Base-by-base conservation (phyloP, 2,329 filamentous ascomycete species). In the Sphaceloma murrayae region DNA sequence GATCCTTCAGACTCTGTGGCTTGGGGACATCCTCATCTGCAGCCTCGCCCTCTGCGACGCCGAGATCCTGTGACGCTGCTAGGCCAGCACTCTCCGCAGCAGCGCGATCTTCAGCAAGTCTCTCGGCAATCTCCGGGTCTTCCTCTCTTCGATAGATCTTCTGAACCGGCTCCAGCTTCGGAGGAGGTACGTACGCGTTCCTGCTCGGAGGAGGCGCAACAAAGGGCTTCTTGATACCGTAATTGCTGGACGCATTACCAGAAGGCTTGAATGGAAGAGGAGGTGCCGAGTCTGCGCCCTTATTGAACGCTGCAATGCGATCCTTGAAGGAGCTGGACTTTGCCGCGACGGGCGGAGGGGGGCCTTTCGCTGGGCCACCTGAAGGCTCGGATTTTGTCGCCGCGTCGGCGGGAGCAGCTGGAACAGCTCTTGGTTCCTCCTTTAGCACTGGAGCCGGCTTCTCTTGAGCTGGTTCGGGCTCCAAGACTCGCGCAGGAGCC, bases 261-360 rank as follows among this genome's bases (percentile, higher is more conserved):
- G 74, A 72, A 14, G 87, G 85, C 60, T 94, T 94, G 67, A 93
- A 89, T 1, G 91, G 91, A n/a, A 86, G 77, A 48, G 91, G 70
- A 6, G 91, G 91, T 2, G 87, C 78, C 17, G n/a, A 10, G 4
- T 87, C 86, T 27, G 84, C 77, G 33, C 85, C 71, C 61, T 89
- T 91, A 65, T 98, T 98, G 68, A 98, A 98, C 33, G 91, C 89
- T 24, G 91, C 91, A 59, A 98, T 94, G 50, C 91, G 84, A 65
- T 96, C 91, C 59, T 77, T 88, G 68, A 98, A 96, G 2, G 91
- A 86, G 19, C 87, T 85, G 62, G 94, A 94, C 54, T 86, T 85
- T 9, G 71, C 71, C 9, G 77, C 68, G 18, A 69, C 63, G 13
- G 75, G 73, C 9, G 85, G 82, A 29, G 84, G 80, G 16, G 78